Conservation (phyloP, 371 early-diverging fungal species). For the Mucor indicus region DNA sequence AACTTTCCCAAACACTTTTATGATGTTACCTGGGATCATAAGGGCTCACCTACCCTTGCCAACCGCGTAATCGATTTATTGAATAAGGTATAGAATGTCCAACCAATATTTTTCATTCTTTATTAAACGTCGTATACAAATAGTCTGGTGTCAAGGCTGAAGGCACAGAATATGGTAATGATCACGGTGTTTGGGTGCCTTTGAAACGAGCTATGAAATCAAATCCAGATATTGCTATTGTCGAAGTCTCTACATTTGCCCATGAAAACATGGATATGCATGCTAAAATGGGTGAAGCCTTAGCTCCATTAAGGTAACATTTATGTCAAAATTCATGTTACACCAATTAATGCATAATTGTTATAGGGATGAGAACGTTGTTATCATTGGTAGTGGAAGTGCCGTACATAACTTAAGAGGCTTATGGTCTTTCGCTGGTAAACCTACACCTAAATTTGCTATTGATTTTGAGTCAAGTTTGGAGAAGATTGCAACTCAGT, state of each 20-base stretch:
- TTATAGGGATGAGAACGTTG: slow-evolving; percentile 45
- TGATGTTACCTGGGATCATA: slow-evolving; percentile 54
- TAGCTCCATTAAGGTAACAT: slow-evolving; percentile 30
- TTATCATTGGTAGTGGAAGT: slow-evolving; percentile 62
- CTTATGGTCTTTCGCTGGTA: slow-evolving; percentile 24
- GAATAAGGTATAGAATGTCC: slow-evolving; percentile 23
- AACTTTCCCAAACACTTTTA: slow-evolving; percentile 57
- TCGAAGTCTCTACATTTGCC: slow-evolving; percentile 48
- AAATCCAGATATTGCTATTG: slow-evolving; percentile 55
- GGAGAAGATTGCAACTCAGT: slow-evolving; percentile 14
- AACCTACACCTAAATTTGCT: slow-evolving; percentile 25
- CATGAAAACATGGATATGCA: slow-evolving; percentile 30
- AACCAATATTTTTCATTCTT: no score
- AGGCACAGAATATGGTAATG: slow-evolving; percentile 50
- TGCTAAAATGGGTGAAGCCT: slow-evolving; percentile 26
- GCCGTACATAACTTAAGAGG: slow-evolving; percentile 58
- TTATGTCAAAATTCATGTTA: no score
- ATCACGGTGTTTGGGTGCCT: slow-evolving; percentile 67
- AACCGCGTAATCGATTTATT: slow-evolving; percentile 51
- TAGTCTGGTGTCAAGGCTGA: slow-evolving; percentile 41
- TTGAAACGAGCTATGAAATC: slow-evolving; percentile 51
- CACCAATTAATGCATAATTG: background rate
- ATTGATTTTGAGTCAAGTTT: slow-evolving; percentile 26
- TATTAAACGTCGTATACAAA: no score
- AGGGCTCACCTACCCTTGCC: slow-evolving; percentile 51